phyloP scores from a whole-genome alignment of 495 filamentous ascomycete species.

The Lasiosphaeris hirsuta region DNA sequence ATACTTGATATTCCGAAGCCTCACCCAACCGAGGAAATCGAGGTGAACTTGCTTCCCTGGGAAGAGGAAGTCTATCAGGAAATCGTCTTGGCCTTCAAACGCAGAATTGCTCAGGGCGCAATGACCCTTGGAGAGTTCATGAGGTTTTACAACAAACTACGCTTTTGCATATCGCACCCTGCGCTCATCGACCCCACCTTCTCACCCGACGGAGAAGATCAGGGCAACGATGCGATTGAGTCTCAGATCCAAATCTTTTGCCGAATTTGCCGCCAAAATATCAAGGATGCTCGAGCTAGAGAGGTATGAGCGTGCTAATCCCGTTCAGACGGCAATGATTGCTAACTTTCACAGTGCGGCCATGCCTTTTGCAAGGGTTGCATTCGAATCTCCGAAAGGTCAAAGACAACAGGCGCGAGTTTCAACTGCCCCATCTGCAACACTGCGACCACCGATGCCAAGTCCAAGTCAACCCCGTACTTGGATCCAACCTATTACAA shows the following conservation, averaged over 20 bases:
- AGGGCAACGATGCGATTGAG: background rate
- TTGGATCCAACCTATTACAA: too few relatives aligned
- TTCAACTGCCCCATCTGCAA: too few relatives aligned
- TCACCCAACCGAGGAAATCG: slow-evolving; percentile 17
- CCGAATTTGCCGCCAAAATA: slow-evolving; percentile 5
- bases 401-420: too few relatives aligned
- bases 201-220: background rate
- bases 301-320: slow-evolving; percentile 1
- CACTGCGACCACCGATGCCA: too few relatives aligned
- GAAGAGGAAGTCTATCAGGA: background rate
- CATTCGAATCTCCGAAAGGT: too few relatives aligned
- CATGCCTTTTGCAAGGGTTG: background rate
- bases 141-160: background rate
- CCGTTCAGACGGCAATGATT: background rate
- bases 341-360: slow-evolving; percentile 21
- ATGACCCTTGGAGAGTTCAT: background rate
- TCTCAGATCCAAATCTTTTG: slow-evolving; percentile 7
- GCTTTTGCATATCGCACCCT: slow-evolving; percentile 8
- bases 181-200: slow-evolving; percentile 1
- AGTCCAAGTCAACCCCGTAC: too few relatives aligned
- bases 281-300: background rate
- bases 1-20: slow-evolving; percentile 53
- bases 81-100: background rate
- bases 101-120: background rate
- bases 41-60: background rate